Evolutionary conservation across 2,329 filamentous ascomycete species (phyloP), one percentile per base, ranked within the genome.

Genomic region (Venturia asperata): DNA sequence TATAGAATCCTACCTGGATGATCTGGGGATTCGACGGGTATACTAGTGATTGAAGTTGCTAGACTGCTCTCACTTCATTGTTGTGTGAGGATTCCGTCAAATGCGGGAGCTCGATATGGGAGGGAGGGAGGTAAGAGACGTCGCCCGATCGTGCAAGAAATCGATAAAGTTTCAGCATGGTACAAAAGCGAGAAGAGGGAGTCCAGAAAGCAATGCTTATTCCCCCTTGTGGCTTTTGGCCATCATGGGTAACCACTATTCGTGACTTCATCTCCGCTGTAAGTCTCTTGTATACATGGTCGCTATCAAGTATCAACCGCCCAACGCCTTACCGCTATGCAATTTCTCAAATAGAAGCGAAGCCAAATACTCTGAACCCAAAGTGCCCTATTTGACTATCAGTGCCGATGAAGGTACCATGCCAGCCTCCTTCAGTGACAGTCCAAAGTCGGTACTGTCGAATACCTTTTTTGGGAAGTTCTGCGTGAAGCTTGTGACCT

Each of bases 391-490:
- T n/a, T 58, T 58, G 52, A 95, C 86, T 71, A 96, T 87, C 70
- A 99, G 79, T 60, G 91, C 92, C n/a, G 92, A 92, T 68, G 91
- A 96, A 6, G 94, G 94, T 3, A 93, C 87, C 67, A 97, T 78
- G 0, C 92, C 93, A 19, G 93, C 89, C 77, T 99, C 94, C 78
- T 95, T 95, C 65, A 99, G 77, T 5, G 92, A 94, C 82, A 94
- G 88, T 43, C 90, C 90, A 72, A 97, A 92, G 74, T 96, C 94
- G 70, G 68, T 81, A 75, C 24, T 72, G 68, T 83, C 78, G 68
- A 89, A 97, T 0, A 86, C 85, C 81, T 97, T 96, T 72, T 85
- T 86, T 0, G 94, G 94, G 71, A 95, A 97, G 24, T 87, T 97
- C 70, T 88, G 89, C 1, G 88, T 86, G 74, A 99, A 97, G 70